These are phyloP conservation scores for Lasiosphaeriaceae sp. DNA, from an alignment of 495 filamentous ascomycete genomes.

Conservation along the genomic window DNA sequence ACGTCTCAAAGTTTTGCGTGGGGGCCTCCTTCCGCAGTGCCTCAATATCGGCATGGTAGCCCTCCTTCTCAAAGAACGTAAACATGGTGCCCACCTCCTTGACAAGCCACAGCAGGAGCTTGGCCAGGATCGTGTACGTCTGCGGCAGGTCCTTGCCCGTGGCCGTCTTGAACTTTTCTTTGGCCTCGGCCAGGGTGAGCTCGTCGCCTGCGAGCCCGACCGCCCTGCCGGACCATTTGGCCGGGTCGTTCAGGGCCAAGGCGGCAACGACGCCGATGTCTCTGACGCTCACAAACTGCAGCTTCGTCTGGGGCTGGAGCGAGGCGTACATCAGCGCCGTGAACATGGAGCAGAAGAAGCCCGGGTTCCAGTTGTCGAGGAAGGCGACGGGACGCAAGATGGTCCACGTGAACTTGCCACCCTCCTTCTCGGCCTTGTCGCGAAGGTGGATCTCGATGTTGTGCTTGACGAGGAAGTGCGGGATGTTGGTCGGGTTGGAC, in stretches of 20 bases:
- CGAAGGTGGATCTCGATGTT: conserved; percentile 60
- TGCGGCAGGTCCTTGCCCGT: conserved; percentile 48
- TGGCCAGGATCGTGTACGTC: conserved; percentile 42
- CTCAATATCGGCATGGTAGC: conserved; percentile 57
- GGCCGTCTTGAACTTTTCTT: conserved; percentile 45
- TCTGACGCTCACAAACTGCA: conserved; percentile 55
- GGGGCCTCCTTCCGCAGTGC: conserved; percentile 49
- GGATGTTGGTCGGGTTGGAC: conserved; percentile 54
- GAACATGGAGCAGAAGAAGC: conserved; percentile 56
- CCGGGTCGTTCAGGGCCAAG: conserved; percentile 45
- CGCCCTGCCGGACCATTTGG: conserved; percentile 26
- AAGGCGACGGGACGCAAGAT: conserved; percentile 62
- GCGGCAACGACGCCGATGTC: conserved; percentile 66
- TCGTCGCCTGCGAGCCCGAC: conserved; percentile 30
- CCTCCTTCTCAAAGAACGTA: conserved; percentile 57
- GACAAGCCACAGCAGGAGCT: conserved; percentile 39
- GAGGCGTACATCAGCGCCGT: conserved; percentile 45
- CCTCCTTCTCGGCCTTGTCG: conserved; percentile 30
- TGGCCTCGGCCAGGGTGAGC: conserved; percentile 33
- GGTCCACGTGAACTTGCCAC: conserved; percentile 43
- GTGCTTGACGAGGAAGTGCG: conserved; percentile 63
- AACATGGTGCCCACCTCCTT: conserved; percentile 60
- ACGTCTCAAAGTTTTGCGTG: conserved; percentile 56
- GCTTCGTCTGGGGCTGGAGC: conserved; percentile 37
- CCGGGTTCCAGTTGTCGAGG: conserved; percentile 56